Percentiles rank a stretch among this genome's conserved stretches.
Evolutionary conservation across 257 asterid species (phyloP).

Genomic region (Fraxinus anomala): DNA sequence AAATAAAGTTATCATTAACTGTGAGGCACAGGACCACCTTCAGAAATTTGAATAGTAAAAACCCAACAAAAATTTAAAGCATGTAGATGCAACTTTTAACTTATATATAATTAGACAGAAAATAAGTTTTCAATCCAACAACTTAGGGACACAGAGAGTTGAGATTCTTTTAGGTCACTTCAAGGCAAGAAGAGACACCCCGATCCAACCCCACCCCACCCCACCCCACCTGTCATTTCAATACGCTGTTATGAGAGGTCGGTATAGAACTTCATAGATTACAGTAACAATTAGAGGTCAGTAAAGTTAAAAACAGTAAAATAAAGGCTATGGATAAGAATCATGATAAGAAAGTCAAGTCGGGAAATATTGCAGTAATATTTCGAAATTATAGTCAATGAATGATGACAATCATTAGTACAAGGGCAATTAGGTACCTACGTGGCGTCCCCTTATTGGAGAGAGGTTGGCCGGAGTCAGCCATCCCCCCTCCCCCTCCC

Average conservation of each 20-base stretch:
- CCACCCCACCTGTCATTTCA: slow-evolving; percentile 32
- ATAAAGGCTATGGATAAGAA: background rate
- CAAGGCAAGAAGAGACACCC: slow-evolving; percentile 13
- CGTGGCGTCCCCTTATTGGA: no score
- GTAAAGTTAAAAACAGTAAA: background rate
- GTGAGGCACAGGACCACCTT: slow-evolving; percentile 47
- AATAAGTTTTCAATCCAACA: slow-evolving; percentile 27
- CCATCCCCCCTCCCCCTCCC: no score
- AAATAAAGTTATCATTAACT: slow-evolving; percentile 31
- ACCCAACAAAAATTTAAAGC: slow-evolving; percentile 8
- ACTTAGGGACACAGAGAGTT: slow-evolving; percentile 9
- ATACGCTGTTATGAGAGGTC: slow-evolving; percentile 5
- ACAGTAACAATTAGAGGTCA: background rate
- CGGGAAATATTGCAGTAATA: background rate
- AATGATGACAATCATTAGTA: background rate
- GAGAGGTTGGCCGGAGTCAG: no score
- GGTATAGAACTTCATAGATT: background rate
- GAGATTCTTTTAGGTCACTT: slow-evolving; percentile 37
- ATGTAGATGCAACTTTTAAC: background rate
- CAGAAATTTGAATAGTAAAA: slow-evolving; percentile 14
- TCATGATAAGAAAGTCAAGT: background rate
- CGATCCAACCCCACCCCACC: background rate
- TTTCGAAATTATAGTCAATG: background rate
- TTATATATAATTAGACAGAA: slow-evolving; percentile 17
- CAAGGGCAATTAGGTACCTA: no score